Evolutionary conservation across 2,329 filamentous ascomycete genomes (phyloP).

Genomic region (Clonostachys sp.): DNA sequence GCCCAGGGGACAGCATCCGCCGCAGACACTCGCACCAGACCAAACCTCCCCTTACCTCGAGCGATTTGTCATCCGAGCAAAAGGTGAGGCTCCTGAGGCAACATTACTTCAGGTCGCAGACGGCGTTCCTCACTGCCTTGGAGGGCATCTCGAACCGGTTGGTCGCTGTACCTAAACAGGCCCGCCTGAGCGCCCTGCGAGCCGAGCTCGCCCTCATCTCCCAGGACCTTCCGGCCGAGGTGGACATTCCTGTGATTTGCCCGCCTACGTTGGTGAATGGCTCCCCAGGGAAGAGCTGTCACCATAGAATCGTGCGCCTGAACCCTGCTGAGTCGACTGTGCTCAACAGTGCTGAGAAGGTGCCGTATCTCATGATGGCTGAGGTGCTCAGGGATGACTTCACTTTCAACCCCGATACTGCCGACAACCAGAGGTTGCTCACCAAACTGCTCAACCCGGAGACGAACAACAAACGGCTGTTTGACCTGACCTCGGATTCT

Average conservation of each 20-base stretch:
- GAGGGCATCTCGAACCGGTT: constrained; percentile 84
- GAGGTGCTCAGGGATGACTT: constrained; percentile 80
- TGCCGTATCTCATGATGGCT: constrained; percentile 81
- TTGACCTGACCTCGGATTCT: constrained; percentile 63
- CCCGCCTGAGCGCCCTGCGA: constrained; percentile 73
- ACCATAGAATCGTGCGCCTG: constrained; percentile 77
- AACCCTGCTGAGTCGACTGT: constrained; percentile 83
- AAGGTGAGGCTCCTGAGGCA: constrained; percentile 71
- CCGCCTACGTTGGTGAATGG: constrained; percentile 71
- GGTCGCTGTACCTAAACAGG: constrained; percentile 76
- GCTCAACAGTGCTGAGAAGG: constrained; percentile 81
- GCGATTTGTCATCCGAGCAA: constrained; percentile 59
- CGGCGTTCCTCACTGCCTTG: constrained; percentile 73
- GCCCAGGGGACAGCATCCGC: constrained; percentile 41
- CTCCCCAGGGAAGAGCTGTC: constrained; percentile 67
- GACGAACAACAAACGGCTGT: constrained; percentile 54
- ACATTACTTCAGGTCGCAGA: constrained; percentile 80
- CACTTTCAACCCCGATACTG: constrained; percentile 71
- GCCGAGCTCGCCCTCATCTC: constrained; percentile 78
- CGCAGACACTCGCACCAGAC: constrained; percentile 58
- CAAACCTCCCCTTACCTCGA: constrained; percentile 52
- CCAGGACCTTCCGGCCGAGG: constrained; percentile 76
- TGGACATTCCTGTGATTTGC: constrained; percentile 79
- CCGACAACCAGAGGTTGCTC: constrained; percentile 66
- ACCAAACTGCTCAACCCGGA: constrained; percentile 52